Base-by-base conservation (phyloP, 2,329 filamentous ascomycete species). In the Coniochaeta sp. region DNA sequence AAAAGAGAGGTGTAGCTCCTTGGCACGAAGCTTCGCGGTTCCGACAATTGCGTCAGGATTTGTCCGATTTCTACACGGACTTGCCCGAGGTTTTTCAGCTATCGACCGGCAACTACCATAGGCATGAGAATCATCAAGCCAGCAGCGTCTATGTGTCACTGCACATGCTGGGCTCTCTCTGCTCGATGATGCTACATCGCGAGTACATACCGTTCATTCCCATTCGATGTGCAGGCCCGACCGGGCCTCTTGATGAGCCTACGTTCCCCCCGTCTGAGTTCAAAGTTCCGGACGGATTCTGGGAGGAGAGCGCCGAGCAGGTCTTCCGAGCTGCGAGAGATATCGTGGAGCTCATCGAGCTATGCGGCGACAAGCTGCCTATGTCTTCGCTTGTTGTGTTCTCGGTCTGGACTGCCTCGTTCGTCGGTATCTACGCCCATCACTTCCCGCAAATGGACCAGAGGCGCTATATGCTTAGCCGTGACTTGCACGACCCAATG, bases 381-480 rank as follows among this genome's bases (percentile, higher is more conserved):
- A 83, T 90, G 70, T 90, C 88, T 1, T 86, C 87, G 0, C 79
- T 89, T 36, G 81, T 87, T 3, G 79, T 84, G 3, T 90, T 89
- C 67, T 82, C 87, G 2, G 78, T 88, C 42, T 91, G 87, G 77
- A 83, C 82, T 12, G 86, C 87, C 0, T 82, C 83, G 0, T 88
- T 89, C 65, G 79, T 84, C 17, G 85, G 85, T 36, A 77, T 89
- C 2, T 91, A 90, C 68, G 84, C 83, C 12, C 77, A 79, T 52
- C 83, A 86, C 66, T 91, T 90, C 60, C 85, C 86, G 0, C 80
- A 83, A 60, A 89, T 91, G 85, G 88, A 91, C 65, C 76, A 75
- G 1, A 73, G 81, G 12, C 73, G 76, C 3, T 81, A 82, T 67
- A 81, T 89, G 74, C 68, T 75, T 6, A 66, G 65, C 50, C 63